Evolutionary conservation across 768 basidiomycete species (phyloP), one percentile per base, ranked within the genome.

Genomic region (Phanerochaete carnosa): DNA sequence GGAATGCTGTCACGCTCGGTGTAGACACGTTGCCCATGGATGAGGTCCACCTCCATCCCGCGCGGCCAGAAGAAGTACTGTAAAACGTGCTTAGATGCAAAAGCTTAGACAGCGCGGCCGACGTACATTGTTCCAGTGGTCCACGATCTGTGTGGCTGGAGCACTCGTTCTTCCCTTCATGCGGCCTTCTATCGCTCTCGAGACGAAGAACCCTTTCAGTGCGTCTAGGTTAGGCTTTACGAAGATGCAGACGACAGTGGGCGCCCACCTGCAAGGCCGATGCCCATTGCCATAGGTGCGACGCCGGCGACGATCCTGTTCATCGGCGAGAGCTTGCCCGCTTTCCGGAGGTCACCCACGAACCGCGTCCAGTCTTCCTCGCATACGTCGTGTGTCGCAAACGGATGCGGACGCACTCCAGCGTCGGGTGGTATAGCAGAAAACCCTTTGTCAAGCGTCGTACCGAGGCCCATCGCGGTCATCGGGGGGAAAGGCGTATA

Each of bases 61-160:
- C 69, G 56, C 2, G 66, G 65, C 35, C 64, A 61, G 55, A 69
- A 69, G 67, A 69, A 71, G 29, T 62, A 55, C 68, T 69, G 56
- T 2, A 7, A 15, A 16, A 6, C 7, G 45, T 13, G 5, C 13
- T 23, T 25, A 54, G 35, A 60, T 26, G 35, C n/a, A n/a, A n/a
- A 8, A 12, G 2, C 8, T 29, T 6, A 23, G 8, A 23, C 12
- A 35, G 32, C n/a, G 28, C 28, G 1, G 15, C 2, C 23, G n/a
- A 70, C 77, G 51, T 23, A 83, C 83, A 47, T 80, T 75, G 60
- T 84, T 84, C 83, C 83, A 84, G 55, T 72, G 69, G 55, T 80
- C 78, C 13, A n/a, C n/a, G n/a, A n/a, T 57, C n/a, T 80, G 72
- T 11, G 73, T 74, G 15, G 79, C 79, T 1, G 77, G 74, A 1